Evolutionary conservation across 352 stramenopile species (phyloP), one percentile per base, ranked within the genome.

Genomic region (Globisporangium iwayamae): DNA sequence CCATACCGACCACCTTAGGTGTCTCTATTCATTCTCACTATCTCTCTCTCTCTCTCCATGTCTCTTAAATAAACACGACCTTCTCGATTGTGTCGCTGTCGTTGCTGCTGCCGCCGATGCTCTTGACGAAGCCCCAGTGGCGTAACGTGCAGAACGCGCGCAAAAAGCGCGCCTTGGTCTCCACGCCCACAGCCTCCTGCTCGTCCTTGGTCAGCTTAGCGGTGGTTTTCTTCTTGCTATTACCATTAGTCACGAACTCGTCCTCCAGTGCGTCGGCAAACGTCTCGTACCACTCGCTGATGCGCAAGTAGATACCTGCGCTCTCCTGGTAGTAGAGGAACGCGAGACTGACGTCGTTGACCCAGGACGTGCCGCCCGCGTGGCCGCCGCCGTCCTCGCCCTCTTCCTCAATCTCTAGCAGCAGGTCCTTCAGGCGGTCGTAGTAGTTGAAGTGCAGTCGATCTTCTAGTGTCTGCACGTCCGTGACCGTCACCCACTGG

Each of bases 321-420:
- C 71, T 89, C 62, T 92, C 83, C 16, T 83, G 72, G 60, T 94
- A 94, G 55, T 90, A 84, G 38, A 85, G 54, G 70, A 90, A 91
- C 18, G 75, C 78, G 8, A 91, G 57, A 18, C 81, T 82, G 20
- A 90, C 68, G 57, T 94, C 83, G 32, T 79, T 73, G 18, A 81
- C 64, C 70, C 77, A 90, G 45, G 72, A 74, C 45, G 62, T 50
- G 20, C 70, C 38, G 4, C 13, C 55, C 1, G 30, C 25, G 30
- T 55, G 36, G 3, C 66, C 57, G n/a, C 41, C 45, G 28, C 63
- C 36, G 7, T 55, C 14, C 0, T 72, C 56, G 0, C 67, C 65
- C 32, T 36, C 32, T 3, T 83, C 77, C 4, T 67, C 72, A 32
- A 67, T 70, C 1, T 79, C 68, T 50, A 76, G 56, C n/a, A 91